Evolutionary conservation across 1,139 yeast species (phyloP), one percentile per base, ranked within the genome.

Genomic region (Hansenula lynferdii): DNA sequence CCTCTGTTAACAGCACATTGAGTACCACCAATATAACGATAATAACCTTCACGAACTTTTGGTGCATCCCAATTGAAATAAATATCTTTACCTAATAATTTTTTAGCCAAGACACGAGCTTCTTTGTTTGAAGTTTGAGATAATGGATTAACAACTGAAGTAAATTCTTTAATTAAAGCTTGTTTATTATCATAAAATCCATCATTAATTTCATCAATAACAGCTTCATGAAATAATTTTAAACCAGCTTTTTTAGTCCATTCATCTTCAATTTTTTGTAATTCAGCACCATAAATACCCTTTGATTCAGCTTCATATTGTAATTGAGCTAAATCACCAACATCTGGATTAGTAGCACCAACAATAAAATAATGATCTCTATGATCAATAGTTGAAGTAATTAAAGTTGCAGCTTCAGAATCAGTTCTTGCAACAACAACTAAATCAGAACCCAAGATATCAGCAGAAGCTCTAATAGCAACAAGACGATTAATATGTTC

Each of bases 1-100:
- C 96, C 97, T 66, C 98, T 83, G 84, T 87, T 90, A 44, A 90
- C 85, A 40, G 97, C 96, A 74, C 97, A 89, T 71, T 87, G 92
- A 46, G 96, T 87, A 58, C 97, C 97, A 61, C 97, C 97, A 58
- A 72, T 72, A 80, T 89, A 90, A 64, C 96, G 80, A 80, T 90
- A 92, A 78, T 85, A 86, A 56, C 98, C 98, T 70, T 92, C 98
- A 65, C 97, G 78, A 51, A 87, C 95, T 67, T 97, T 83, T 55
- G 97, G 84, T 47, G 84, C 80, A 47, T 92, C 97, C 97, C 97
- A 92, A 76, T 92, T 80, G 67, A 89, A 90, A 78, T 75, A 85
- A 49, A 90, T 65, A 51, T 87, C 96, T 64, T 81, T 75, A 50
- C 97, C 96, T 45, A 85, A 67, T 40, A 90, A 65, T 57, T 83